Base-by-base conservation (phyloP, 257 asterid species). In the Solanum pennellii region DNA sequence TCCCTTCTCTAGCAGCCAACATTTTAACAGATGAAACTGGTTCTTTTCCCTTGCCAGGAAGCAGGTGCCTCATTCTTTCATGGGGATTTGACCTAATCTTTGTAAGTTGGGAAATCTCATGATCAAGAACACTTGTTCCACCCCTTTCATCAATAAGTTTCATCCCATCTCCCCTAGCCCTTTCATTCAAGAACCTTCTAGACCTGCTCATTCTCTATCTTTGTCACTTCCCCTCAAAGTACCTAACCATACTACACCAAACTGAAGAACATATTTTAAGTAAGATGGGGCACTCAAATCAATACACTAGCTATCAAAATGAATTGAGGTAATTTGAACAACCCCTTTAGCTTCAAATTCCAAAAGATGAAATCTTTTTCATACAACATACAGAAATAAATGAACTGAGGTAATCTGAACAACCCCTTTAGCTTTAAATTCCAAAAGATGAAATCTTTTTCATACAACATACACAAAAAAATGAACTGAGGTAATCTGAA, bases 1-100 rank as follows among this genome's bases (percentile, higher is more conserved):
- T 95, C 85, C 92, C 91, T 88, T 97, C 99, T 89, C 99, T 91
- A 76, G 94, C 98, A 69, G 88, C 76, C 93, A 97, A 87, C 99
- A 97, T 95, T 83, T 92, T 88, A 88, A 95, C 95, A 0, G 99
- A 95, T 0, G 98, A 95, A 90, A 97, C 91, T 8, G 94, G 95
- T 15, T 90, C 83, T 44, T 82, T 88, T 7, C 47, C 90, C 87
- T 87, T 90, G n/a, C 95, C 94, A 2, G 95, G 94, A 77, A 89
- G 44, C 42, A 44, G 91, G 49, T 90, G 88, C 56, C 90, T 88
- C 85, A 95, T 87, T 47, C 68, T 92, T 33, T 56, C 83, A 47
- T 94, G 93, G 7, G 99, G 98, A 44, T 89, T 65, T 7, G 98
- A 91, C 88, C 86, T 88, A 45, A 72, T 52, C 86, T 89, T 93